phyloP scores from a whole-genome alignment of 192 early-diverging fungal species.

The Entrophospora sp. region DNA sequence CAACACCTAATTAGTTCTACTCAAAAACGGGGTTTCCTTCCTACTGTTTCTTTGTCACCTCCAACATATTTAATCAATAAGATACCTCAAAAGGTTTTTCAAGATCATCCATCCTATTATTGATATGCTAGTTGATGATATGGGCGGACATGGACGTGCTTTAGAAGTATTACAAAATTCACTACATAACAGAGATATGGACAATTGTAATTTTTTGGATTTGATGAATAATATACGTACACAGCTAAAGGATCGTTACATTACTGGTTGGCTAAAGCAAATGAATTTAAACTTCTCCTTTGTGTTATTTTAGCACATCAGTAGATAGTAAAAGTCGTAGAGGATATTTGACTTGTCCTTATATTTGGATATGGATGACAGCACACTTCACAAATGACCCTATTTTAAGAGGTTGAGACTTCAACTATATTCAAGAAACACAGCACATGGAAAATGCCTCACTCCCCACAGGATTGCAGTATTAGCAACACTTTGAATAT shows the following conservation, averaged over 20 bases:
- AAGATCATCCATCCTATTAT: not conserved
- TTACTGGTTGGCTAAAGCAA: not conserved
- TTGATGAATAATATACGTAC: not conserved
- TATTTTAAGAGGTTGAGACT: slow-evolving; percentile 22
- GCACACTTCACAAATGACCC: slow-evolving; percentile 18
- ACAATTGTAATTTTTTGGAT: not conserved
- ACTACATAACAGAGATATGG: not conserved
- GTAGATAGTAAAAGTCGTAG: not conserved
- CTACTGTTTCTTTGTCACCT: too few relatives aligned
- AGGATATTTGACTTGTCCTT: slow-evolving; percentile 24
- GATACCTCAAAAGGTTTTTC: not conserved
- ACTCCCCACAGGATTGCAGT: slow-evolving; percentile 24
- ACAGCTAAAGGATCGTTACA: not conserved
- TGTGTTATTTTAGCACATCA: not conserved
- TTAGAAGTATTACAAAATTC: not conserved
- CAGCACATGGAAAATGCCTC: too few relatives aligned
- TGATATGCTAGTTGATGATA: slow-evolving; percentile 5
- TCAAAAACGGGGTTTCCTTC: too few relatives aligned
- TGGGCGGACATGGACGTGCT: not conserved
- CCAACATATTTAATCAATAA: too few relatives aligned
- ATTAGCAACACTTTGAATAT: slow-evolving; percentile 31
- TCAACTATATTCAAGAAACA: too few relatives aligned
- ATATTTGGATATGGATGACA: slow-evolving; percentile 29
- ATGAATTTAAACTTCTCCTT: not conserved
- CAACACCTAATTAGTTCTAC: too few relatives aligned